Conservation (phyloP, 2,329 filamentous ascomycete species). For the Paraphaeosphaeria sporulosa region DNA sequence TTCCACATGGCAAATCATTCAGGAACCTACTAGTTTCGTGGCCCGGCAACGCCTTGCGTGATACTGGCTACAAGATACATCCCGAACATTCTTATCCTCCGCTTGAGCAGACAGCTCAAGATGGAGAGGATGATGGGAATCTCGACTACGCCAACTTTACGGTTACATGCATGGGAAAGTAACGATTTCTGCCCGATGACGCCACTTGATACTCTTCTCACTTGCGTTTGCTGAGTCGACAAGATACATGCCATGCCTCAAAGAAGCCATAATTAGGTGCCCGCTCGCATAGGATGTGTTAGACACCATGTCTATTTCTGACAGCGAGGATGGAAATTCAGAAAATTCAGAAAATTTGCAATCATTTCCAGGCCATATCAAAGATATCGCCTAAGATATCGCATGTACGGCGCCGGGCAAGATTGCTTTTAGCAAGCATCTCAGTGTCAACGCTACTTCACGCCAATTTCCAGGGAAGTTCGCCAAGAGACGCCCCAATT, state of each 20-base stretch:
- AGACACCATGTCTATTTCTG: background rate
- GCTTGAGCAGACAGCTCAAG: background rate
- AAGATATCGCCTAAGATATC: background rate
- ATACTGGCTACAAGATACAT: background rate
- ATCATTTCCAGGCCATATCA: background rate
- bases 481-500: background rate
- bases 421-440: background rate
- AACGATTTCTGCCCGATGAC: background rate
- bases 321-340: background rate
- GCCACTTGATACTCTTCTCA: background rate
- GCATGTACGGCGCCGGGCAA: background rate
- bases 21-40: slow-evolving; percentile 22
- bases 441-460: background rate
- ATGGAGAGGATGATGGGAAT: background rate
- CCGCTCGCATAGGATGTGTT: background rate
- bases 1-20: slow-evolving; percentile 15
- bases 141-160: background rate
- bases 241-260: background rate
- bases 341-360: too few relatives aligned
- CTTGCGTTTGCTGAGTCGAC: background rate
- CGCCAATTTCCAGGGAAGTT: background rate
- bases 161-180: background rate
- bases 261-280: background rate
- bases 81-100: background rate
- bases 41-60: background rate